Percentiles rank a stretch among this genome's conserved stretches.
Evolutionary conservation across 148 eudicot species (phyloP).

Genomic region (Rhododendron vialii): DNA sequence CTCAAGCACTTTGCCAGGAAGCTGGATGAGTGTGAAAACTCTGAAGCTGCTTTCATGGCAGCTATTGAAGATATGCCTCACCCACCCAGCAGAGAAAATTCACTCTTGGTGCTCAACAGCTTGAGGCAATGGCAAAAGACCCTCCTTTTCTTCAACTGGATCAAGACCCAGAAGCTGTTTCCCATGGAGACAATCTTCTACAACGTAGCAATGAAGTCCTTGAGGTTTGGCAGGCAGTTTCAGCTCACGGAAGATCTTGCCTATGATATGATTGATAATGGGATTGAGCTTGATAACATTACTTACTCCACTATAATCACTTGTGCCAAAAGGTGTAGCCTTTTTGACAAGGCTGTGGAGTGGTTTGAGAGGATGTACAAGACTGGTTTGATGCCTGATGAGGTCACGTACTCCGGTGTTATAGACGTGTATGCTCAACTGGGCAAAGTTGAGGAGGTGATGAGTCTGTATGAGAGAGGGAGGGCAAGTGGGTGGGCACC

Average conservation of each 20-base stretch:
- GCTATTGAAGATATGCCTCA: constrained; percentile 55
- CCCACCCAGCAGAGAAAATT: constrained; percentile 54
- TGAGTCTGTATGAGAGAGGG: constrained; percentile 88
- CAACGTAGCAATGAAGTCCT: constrained; percentile 86
- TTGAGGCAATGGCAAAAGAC: constrained; percentile 77
- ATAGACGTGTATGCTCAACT: constrained; percentile 89
- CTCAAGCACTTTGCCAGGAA: constrained; percentile 60
- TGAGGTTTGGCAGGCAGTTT: constrained; percentile 92
- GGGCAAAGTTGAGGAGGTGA: constrained; percentile 86
- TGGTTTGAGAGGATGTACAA: constrained; percentile 99
- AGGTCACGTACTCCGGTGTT: constrained; percentile 90
- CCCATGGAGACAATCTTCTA: constrained; percentile 86
- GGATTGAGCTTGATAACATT: constrained; percentile 73
- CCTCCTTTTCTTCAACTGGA: constrained; percentile 76
- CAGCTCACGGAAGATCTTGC: constrained; percentile 71
- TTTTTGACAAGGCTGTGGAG: constrained; percentile 85
- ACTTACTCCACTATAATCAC: constrained; percentile 94
- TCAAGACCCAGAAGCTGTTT: constrained; percentile 63
- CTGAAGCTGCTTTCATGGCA: constrained; percentile 43
- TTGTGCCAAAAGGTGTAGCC: constrained; percentile 76
- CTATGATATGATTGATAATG: constrained; percentile 69
- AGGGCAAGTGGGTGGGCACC: constrained; percentile 96
- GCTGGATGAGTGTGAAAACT: constrained; percentile 50
- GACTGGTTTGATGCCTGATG: constrained; percentile 94
- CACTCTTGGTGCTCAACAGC: constrained; percentile 69